These are phyloP conservation scores for Skeletonema costatum DNA, from an alignment of 108 stramenopile genomes.

Conservation along the genomic window DNA sequence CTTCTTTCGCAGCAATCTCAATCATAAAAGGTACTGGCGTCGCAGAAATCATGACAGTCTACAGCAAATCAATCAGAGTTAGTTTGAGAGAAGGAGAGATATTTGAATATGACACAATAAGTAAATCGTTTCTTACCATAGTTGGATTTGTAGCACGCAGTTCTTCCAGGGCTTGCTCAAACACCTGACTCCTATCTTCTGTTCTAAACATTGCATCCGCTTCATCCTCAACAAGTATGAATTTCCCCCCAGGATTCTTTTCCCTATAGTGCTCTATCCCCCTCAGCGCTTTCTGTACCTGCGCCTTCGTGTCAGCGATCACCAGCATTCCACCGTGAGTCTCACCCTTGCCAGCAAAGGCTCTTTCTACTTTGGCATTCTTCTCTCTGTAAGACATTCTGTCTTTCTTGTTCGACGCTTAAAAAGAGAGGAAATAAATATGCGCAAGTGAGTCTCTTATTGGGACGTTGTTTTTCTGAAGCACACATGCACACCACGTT, in stretches of 20 bases:
- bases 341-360: constrained; percentile 4
- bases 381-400: constrained; percentile 9
- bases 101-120: not conserved
- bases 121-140: constrained; percentile 17
- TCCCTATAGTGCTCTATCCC: constrained; percentile 28
- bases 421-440: not conserved
- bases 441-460: too few relatives aligned
- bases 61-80: not conserved
- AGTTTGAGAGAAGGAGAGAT: not conserved
- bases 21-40: constrained; percentile 27
- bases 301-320: constrained; percentile 34
- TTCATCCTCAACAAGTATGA: constrained; percentile 32
- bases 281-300: constrained; percentile 18
- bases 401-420: constrained; percentile 8
- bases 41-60: constrained; percentile 33
- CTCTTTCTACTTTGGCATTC: constrained; percentile 6
- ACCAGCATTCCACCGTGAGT: constrained; percentile 37
- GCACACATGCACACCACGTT: not conserved
- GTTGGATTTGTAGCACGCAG: constrained; percentile 20
- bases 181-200: constrained; percentile 10
- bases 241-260: constrained; percentile 12
- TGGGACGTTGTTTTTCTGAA: not conserved
- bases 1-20: constrained; percentile 2
- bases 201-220: constrained; percentile 37
- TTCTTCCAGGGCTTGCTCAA: constrained; percentile 22